A percentile compares a stretch with the other conserved stretches of the same genome.
phyloP scores from a whole-genome alignment of 202 grass and related monocot genomes.

The Alloteropsis angusta region DNA sequence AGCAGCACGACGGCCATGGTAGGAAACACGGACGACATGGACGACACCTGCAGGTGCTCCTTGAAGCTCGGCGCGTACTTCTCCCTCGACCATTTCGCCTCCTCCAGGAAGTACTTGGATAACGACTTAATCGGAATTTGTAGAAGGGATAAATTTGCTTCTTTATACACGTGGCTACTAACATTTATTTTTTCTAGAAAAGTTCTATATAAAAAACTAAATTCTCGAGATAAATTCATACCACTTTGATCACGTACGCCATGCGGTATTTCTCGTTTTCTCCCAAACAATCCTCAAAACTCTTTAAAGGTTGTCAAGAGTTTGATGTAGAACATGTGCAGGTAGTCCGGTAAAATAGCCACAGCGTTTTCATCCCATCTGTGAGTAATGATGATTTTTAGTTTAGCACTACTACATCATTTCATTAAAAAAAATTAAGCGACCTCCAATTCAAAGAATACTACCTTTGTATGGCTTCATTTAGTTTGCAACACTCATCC shows the following conservation, averaged over 20 bases:
- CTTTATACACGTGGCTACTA: too few species aligned
- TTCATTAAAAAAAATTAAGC: too few species aligned
- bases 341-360: background rate
- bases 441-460: too few species aligned
- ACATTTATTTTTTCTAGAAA: background rate
- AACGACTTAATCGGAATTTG: background rate
- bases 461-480: background rate
- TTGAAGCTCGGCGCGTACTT: background rate
- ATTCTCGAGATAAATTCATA: too few species aligned
- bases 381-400: background rate
- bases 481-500: background rate
- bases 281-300: background rate
- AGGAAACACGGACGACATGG: too few species aligned
- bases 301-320: background rate
- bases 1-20: too few species aligned
- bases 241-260: background rate
- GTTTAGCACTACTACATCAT: too few species aligned
- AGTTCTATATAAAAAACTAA: background rate
- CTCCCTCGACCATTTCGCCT: background rate
- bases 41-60: background rate
- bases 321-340: background rate
- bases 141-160: too few species aligned
- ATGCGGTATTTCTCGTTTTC: slow-evolving; percentile 20
- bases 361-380: background rate
- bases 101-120: background rate